A percentile compares a stretch with the other conserved stretches of the same genome.
phyloP scores from a whole-genome alignment of 192 early-diverging fungal species.

The Umbelopsis sp. region DNA sequence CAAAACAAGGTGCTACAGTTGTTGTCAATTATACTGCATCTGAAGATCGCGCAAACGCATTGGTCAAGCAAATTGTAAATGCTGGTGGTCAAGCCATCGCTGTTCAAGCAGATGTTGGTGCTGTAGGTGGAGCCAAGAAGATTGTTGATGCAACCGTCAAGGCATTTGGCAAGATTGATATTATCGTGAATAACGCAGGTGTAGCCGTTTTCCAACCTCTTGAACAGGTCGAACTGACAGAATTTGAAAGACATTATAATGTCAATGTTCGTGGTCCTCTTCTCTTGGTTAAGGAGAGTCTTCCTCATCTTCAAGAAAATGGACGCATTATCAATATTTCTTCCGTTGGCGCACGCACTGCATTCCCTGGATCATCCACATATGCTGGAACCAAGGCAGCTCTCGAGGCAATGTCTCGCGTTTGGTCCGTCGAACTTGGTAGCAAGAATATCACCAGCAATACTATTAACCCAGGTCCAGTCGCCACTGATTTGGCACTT shows the following conservation, averaged over 20 bases:
- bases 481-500: slow-evolving; percentile 77
- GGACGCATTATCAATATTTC: slow-evolving; percentile 1
- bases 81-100: background rate
- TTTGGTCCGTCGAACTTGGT: too few relatives aligned
- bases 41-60: background rate
- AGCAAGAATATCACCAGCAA: too few relatives aligned
- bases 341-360: background rate
- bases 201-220: slow-evolving; percentile 12
- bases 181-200: slow-evolving; percentile 46
- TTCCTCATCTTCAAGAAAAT: background rate
- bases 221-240: background rate
- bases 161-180: slow-evolving; percentile 37
- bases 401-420: too few relatives aligned
- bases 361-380: too few relatives aligned
- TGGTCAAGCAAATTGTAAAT: background rate
- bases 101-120: slow-evolving; percentile 12
- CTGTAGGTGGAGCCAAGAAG: background rate
- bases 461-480: too few relatives aligned
- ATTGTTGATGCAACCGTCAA: slow-evolving; percentile 19
- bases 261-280: background rate
- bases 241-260: background rate
- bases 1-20: background rate
- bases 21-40: slow-evolving; percentile 14
- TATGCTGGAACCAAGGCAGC: too few relatives aligned
- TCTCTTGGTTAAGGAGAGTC: background rate